Base-by-base conservation (phyloP, 2,329 filamentous ascomycete species). In the Knoxdaviesia proteae region DNA sequence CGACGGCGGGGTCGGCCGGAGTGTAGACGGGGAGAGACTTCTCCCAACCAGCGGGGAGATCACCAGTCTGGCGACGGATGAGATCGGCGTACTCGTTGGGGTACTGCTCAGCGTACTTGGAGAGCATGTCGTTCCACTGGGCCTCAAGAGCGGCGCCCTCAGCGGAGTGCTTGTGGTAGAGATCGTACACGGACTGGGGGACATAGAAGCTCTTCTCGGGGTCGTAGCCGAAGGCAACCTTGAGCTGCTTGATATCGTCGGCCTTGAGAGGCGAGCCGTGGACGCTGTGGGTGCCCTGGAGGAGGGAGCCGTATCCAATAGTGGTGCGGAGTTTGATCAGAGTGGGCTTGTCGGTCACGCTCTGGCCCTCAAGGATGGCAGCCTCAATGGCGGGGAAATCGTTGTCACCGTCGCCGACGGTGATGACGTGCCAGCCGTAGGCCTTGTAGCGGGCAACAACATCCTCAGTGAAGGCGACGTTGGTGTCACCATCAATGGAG, bases 261-360 rank as follows among this genome's bases (percentile, higher is more conserved):
- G 77, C 74, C 77, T 96, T 96, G 52, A 98, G 76, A 48, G 90
- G 81, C 61, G 88, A 86, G 54, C 90, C 90, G 74, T 98, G 90
- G 49, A 98, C 90, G 62, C 84, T 84, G 61, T 84, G 80, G 52
- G 90, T 96, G 56, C 90, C 90, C 70, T 93, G 75, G 55, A 90
- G 76, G 63, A 81, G 75, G 54, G 90, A 96, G 55, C 90, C 90
- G 65, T 80, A 98, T 56, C 90, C 90, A 59, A 98, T 98, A 61
- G 83, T 96, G 59, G 90, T 98, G 60, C 78, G 86, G 54, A 98
- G 77, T 71, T 93, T 87, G 71, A 98, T 94, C 56, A 98, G 68
- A 47, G 87, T 81, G 49, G 90, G 90, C 80, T 96, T 98, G 73
- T 96, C 76, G 63, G 77, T 96, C 64, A 92, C 81, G 51, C 77